phyloP scores from a whole-genome alignment of 495 filamentous ascomycete species.

The Parathielavia appendiculata region DNA sequence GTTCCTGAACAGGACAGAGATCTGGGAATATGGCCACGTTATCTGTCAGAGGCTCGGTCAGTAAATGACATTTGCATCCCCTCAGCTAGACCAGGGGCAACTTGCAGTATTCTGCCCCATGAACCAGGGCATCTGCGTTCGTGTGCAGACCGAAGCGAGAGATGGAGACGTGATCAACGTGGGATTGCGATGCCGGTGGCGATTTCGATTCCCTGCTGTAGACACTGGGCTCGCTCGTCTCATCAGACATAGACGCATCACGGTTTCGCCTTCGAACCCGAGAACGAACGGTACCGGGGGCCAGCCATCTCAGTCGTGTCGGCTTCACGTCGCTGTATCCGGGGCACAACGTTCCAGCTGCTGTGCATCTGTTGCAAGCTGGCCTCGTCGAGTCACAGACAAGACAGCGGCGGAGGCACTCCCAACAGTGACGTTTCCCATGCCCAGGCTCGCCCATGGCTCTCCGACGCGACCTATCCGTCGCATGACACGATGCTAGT shows the following conservation, averaged over 20 bases:
- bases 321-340: conserved; percentile 8
- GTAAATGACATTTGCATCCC: not conserved
- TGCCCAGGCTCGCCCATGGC: too few relatives aligned
- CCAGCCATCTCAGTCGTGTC: not conserved
- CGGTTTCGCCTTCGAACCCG: not conserved
- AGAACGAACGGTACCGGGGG: not conserved
- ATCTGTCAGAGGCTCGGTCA: conserved; percentile 14
- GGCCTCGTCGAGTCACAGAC: conserved; percentile 4
- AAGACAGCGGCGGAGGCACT: conserved; percentile 3
- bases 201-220: too few relatives aligned
- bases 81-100: not conserved
- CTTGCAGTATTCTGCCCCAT: conserved; percentile 11
- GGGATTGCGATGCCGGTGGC: not conserved
- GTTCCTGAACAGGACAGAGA: conserved; percentile 12
- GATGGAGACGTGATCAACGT: not conserved
- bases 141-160: not conserved
- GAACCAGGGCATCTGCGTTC: not conserved
- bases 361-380: not conserved
- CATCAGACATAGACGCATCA: not conserved
- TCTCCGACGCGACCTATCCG: too few relatives aligned
- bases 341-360: not conserved
- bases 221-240: not conserved
- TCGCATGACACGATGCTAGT: too few relatives aligned
- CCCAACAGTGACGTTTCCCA: conserved; percentile 6
- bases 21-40: conserved; percentile 14